phyloP scores from a whole-genome alignment of 306 rosid genomes.

The Gynostemma pentaphyllum region DNA sequence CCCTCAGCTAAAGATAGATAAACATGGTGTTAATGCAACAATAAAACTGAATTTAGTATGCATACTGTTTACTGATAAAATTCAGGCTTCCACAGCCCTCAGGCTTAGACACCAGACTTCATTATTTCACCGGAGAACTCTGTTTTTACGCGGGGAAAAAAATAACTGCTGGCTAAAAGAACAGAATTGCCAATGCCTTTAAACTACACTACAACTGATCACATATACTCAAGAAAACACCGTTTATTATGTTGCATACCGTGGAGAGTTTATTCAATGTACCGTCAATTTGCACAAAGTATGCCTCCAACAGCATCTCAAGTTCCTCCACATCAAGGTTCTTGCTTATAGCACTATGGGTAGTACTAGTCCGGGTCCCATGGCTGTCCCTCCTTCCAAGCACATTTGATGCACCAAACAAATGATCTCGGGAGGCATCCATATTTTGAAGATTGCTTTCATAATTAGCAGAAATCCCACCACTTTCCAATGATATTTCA shows the following conservation, averaged over 20 bases:
- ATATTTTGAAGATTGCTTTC: conserved; percentile 30
- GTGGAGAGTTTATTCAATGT: conserved; percentile 64
- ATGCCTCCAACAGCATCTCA: conserved; percentile 97
- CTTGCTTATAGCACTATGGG: conserved; percentile 53
- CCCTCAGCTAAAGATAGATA: conserved; percentile 53
- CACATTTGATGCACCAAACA: conserved; percentile 20
- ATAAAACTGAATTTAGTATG: not conserved
- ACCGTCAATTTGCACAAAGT: conserved; percentile 94
- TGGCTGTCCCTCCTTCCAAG: conserved; percentile 54
- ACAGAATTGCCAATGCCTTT: not conserved
- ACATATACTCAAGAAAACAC: not conserved
- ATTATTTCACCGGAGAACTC: not conserved
- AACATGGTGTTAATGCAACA: not conserved
- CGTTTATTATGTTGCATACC: conserved; percentile 21
- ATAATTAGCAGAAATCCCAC: conserved; percentile 17
- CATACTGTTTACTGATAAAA: not conserved
- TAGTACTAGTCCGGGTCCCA: conserved; percentile 58
- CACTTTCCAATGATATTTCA: conserved; percentile 51
- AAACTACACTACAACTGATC: not conserved
- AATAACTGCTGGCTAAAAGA: not conserved
- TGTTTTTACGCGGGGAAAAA: not conserved
- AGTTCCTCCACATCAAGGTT: conserved; percentile 89
- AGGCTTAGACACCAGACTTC: not conserved
- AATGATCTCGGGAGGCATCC: conserved; percentile 23
- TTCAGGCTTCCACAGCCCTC: not conserved